Base-by-base conservation (phyloP, 495 filamentous ascomycete genomes). In the Bombardia bombarda region DNA sequence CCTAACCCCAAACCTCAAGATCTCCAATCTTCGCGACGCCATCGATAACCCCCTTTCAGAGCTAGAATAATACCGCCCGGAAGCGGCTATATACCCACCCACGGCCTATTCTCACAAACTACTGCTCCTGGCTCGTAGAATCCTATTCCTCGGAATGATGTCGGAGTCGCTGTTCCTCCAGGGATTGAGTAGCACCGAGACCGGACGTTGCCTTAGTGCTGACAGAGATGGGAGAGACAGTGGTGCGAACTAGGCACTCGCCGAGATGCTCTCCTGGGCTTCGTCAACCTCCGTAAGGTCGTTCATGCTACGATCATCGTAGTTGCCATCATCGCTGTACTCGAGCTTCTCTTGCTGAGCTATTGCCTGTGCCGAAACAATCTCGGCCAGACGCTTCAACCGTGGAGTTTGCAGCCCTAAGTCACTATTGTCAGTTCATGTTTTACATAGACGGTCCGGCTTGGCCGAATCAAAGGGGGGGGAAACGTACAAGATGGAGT, bases 281-380 rank as follows among this genome's bases (percentile, higher is more conserved):
- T 75, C 68, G 24, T 69, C 68, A 3, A 67, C 65, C 37, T 71
- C 62, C 17, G 61, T 62, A 26, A 72, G 47, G 26, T 63, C 65
- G 28, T 52, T 49, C 49, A 49, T 50, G 47, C 45, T 50, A 18
- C 52, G 58, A 28, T 59, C 73, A 28, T 58, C 58, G 33, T 59
- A 67, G 25, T 67, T 67, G n/a, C 55, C 68, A 6, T 51, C 55
- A 34, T 57, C 28, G 36, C 51, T 53, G 17, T 38, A 70, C 20
- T 90, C 86, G 40, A 85, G 66, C 67, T 83, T 90, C 65, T 93
- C 87, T 63, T 93, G 86, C 58, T 95, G 87, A 39, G 87, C 87
- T 50, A 95, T 88, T 22, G 92, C 92, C 65, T 96, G 92, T 31
- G 87, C 84, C 25, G 86, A 92, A 23, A 99, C 93, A 56, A 99